Conservation (phyloP, 148 eudicot species). For the Amaranthus palmeri region DNA sequence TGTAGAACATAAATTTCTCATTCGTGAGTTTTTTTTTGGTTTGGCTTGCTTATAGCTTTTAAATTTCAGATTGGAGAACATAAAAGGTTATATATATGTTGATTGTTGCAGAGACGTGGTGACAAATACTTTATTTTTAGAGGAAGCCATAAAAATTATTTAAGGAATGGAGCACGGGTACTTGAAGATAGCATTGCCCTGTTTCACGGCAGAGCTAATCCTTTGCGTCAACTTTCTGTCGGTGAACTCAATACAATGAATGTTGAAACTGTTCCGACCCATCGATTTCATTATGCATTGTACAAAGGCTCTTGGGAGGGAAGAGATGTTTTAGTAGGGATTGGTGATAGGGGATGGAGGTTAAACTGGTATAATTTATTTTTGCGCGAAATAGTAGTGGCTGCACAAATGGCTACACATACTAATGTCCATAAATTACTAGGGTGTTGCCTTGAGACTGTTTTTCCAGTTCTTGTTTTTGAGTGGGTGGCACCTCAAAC, state of each 20-base stretch:
- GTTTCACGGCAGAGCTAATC: conserved; percentile 5
- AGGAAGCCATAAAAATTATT: conserved; percentile 4
- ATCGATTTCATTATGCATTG: neutral
- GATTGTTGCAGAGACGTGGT: neutral
- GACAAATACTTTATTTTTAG: neutral
- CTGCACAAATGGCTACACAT: neutral
- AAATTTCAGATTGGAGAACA: no score
- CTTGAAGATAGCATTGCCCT: conserved; percentile 9
- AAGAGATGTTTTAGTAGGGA: neutral
- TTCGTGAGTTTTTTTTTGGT: no score
- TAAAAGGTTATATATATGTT: neutral
- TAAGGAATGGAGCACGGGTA: neutral
- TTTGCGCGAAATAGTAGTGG: conserved; percentile 9
- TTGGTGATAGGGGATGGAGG: no score
- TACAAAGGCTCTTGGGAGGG: conserved; percentile 13
- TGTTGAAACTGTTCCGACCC: neutral
- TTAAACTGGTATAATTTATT: no score
- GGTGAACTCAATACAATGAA: conserved; percentile 14
- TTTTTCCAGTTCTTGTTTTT: neutral
- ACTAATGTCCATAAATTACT: neutral
- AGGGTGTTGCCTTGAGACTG: conserved; percentile 9
- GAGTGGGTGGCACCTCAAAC: conserved; percentile 1
- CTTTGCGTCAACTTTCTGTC: conserved; percentile 3
- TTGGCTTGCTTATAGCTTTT: no score
- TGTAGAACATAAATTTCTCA: no score